Conservation (phyloP, 164 flowering plant species). For the Akebia trifoliata region DNA sequence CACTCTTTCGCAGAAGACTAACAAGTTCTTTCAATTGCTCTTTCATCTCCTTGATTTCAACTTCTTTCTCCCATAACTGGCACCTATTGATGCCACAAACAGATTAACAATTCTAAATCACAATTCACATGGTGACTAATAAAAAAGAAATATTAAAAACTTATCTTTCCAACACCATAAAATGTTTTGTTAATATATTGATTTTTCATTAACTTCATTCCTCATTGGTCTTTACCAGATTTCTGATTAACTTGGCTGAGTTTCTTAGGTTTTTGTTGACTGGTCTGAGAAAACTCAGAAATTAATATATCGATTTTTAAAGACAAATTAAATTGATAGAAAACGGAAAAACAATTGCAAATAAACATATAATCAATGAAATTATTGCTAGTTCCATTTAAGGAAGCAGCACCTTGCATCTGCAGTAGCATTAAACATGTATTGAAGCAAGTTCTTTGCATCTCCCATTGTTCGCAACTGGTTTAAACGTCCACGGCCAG, state of each 20-base stretch:
- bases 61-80: constrained; percentile 75
- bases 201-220: too few species aligned
- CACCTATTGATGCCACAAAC: constrained; percentile 43
- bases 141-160: too few species aligned
- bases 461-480: constrained; percentile 95
- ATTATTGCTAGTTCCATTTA: background rate
- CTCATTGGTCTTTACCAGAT: too few species aligned
- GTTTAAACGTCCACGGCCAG: constrained; percentile 86
- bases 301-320: too few species aligned
- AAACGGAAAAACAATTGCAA: background rate
- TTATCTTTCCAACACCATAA: too few species aligned
- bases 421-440: constrained; percentile 81
- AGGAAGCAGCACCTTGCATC: constrained; percentile 60
- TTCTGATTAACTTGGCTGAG: too few species aligned
- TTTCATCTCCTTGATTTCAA: constrained; percentile 83
- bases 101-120: constrained; percentile 1
- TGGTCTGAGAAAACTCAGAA: too few species aligned
- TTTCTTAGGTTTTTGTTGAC: too few species aligned
- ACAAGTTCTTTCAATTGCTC: constrained; percentile 89
- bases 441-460: constrained; percentile 88
- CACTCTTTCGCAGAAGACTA: constrained; percentile 73
- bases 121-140: too few species aligned
- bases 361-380: background rate
- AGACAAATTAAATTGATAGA: too few species aligned
- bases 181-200: too few species aligned